Base-by-base conservation (phyloP, 495 filamentous ascomycete species). In the Penicillium egyptiacum region DNA sequence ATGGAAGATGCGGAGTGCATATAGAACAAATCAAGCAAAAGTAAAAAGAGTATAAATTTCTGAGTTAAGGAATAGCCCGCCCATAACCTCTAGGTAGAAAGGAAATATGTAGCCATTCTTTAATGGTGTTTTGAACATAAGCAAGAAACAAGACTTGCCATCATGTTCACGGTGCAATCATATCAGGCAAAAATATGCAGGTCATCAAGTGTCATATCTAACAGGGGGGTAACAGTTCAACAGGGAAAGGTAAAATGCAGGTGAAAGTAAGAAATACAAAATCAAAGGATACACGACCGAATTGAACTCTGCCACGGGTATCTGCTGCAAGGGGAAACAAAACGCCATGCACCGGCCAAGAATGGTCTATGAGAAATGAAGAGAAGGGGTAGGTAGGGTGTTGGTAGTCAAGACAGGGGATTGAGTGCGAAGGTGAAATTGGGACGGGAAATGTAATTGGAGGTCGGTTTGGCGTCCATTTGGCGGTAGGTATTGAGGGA, bases 281-380 rank as follows among this genome's bases (percentile, higher is more conserved):
- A 20, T 26, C 46, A 20, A 47, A 42, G 11, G 35, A 23, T 20
- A 53, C 23, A 53, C 14, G n/a, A 49, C 37, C 33, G 28, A 31
- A 56, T 37, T 45, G 45, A 41, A 50, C 37, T 55, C 51, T 59
- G 57, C 50, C 57, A 40, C 56, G 60, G 60, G 60, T 63, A 64
- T 64, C 53, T 61, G 61, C 50, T 43, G 47, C 51, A 33, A 58
- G 43, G n/a, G 26, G 26, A 53, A 58, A 50, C 46, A 20, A 58
- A 56, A 63, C 63, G 53, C 57, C 51, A 61, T 52, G 55, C 52
- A 61, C 52, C 56, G 22, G 42, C 42, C 26, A 50, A 47, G 45
- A 52, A 45, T 23, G 44, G 37, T 51, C 46, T 51, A 53, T 52
- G 41, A 55, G 45, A 50, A 22, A 8, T 26, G 26, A 53, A 48